Evolutionary conservation across 306 rosid species (phyloP).

Genomic region (Potentilla sterilis): DNA sequence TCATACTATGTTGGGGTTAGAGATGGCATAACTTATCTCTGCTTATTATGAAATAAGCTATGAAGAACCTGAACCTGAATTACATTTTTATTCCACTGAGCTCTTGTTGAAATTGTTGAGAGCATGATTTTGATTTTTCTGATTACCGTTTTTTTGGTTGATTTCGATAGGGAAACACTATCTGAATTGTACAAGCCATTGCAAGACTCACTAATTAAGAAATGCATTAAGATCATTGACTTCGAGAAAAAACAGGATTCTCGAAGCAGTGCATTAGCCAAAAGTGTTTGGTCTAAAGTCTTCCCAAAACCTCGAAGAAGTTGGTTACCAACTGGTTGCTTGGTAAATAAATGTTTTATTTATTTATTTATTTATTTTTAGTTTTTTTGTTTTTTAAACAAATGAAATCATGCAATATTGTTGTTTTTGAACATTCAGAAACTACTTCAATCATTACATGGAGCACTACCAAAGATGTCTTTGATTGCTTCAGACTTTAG

Average conservation of each 20-base stretch:
- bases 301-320: slow-evolving; percentile 79
- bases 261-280: slow-evolving; percentile 44
- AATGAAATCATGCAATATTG: slow-evolving; percentile 21
- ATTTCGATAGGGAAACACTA: slow-evolving; percentile 42
- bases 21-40: background rate
- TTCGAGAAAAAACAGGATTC: slow-evolving; percentile 40
- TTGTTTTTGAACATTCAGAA: slow-evolving; percentile 46
- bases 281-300: slow-evolving; percentile 78
- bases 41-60: background rate
- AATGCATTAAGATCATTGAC: slow-evolving; percentile 65
- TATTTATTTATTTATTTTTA: slow-evolving; percentile 7
- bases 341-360: slow-evolving; percentile 53
- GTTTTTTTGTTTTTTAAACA: background rate
- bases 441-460: slow-evolving; percentile 80
- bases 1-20: background rate
- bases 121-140: slow-evolving; percentile 3
- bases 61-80: background rate
- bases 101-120: background rate
- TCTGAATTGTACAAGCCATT: slow-evolving; percentile 70
- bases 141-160: slow-evolving; percentile 19
- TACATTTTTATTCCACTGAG: slow-evolving; percentile 11
- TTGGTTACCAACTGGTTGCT: slow-evolving; percentile 97
- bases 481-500: slow-evolving; percentile 91
- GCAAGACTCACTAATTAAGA: slow-evolving; percentile 71
- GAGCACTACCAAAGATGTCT: slow-evolving; percentile 93